Conservation (phyloP, 1,284 basidiomycete species). For the Apiotrichum veenhuisii region DNA sequence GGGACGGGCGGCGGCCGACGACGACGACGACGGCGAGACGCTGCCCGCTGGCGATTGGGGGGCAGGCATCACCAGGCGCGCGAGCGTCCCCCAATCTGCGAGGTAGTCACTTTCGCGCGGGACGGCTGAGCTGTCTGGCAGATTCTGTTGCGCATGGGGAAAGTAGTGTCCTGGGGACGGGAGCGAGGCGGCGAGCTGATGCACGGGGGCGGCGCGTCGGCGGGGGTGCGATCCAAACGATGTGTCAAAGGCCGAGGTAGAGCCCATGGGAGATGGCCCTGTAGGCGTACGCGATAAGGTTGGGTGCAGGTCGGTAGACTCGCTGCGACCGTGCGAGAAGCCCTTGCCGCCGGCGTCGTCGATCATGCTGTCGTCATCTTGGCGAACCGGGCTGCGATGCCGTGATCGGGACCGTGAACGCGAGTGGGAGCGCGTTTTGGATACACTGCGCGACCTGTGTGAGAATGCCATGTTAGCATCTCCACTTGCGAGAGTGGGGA, state of each 20-base stretch:
- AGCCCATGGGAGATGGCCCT: background rate
- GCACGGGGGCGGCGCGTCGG: background rate
- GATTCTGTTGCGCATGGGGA: background rate
- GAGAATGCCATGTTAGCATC: background rate
- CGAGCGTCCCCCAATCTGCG: constrained; percentile 38
- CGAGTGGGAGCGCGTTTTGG: background rate
- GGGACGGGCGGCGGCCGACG: background rate
- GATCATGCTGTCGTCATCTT: background rate
- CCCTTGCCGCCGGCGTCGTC: background rate
- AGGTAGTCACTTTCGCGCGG: constrained; percentile 18
- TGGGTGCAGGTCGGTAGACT: background rate
- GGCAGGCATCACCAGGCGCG: constrained; percentile 25
- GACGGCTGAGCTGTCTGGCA: background rate
- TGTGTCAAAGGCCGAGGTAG: background rate
- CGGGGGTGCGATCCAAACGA: background rate
- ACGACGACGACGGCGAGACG: background rate
- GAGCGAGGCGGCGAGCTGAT: background rate
- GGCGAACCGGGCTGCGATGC: background rate
- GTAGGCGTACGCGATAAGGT: background rate
- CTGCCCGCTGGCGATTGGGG: background rate
- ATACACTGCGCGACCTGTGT: background rate
- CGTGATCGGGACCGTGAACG: background rate
- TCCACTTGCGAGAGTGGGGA: background rate
- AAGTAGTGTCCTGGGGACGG: background rate
- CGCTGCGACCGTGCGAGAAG: background rate